Base-by-base conservation (phyloP, 2,329 filamentous ascomycete species). In the Eutypella sp. region DNA sequence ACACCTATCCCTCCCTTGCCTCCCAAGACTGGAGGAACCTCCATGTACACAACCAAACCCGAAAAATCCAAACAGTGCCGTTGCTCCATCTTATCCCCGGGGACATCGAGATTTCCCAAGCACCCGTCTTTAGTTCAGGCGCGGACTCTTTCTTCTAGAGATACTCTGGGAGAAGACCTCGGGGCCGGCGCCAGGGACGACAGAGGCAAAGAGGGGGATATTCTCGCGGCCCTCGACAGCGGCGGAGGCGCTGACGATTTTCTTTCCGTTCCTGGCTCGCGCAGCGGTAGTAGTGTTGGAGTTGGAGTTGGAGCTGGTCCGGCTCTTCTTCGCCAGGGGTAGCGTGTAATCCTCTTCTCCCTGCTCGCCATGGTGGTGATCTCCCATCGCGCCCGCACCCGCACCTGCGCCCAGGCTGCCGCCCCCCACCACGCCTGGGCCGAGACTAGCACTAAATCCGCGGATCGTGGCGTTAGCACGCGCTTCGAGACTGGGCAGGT, bases 71-170 rank as follows among this genome's bases (percentile, higher is more conserved):
- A n/a, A n/a, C n/a, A n/a, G n/a, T n/a, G n/a, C n/a, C n/a, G 27
- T 41, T 24, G 29, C 9, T 38, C 27, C 23, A 16, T 20, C 24
- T 10, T 16, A 23, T 24, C 15, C 24, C 19, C 15, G 4, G 20
- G 31, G 15, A 37, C n/a, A n/a, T n/a, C n/a, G n/a, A n/a, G n/a
- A n/a, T n/a, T n/a, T n/a, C n/a, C n/a, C n/a, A n/a, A n/a, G n/a
- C n/a, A n/a, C n/a, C n/a, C n/a, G 24, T 44, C 40, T 33, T 52
- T 48, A 64, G 33, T 66, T 63, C 46, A 79, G 57, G 45, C 78
- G 63, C 3, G 78, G 75, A 51, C 78, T 81, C 67, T 80, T 80
- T 59, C 78, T 73, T 61, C 72, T 71, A 46, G 69, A 65, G 23
- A 68, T 50, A 42, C 73, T 72, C 59, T 74, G 66, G 18, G 69